Evolutionary conservation across 108 stramenopile genomes (phyloP).

Genomic region (Fistulifera pelliculosa): DNA sequence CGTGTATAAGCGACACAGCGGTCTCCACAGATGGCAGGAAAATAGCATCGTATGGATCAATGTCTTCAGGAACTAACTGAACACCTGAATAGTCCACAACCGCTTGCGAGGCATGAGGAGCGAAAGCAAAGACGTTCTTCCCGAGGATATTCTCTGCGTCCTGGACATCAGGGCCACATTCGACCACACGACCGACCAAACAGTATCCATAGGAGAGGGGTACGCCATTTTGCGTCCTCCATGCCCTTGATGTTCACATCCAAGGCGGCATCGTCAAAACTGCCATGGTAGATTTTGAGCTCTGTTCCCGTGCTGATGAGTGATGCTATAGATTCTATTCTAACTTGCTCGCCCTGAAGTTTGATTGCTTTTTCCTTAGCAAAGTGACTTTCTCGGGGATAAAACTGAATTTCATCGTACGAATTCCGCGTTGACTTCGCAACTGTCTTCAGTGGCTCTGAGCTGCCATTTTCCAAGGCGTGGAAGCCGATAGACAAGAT

Average conservation of each 20-base stretch:
- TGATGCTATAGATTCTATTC: conserved; percentile 62
- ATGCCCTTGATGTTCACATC: conserved; percentile 86
- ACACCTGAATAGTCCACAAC: conserved; percentile 52
- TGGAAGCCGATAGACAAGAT: conserved; percentile 61
- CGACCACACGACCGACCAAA: conserved; percentile 64
- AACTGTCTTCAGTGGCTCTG: background rate
- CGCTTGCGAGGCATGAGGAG: conserved; percentile 76
- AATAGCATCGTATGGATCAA: conserved; percentile 80
- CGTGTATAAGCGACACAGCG: conserved; percentile 84
- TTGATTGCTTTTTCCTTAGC: conserved; percentile 17
- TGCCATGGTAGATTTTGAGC: conserved; percentile 84
- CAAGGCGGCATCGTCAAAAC: conserved; percentile 65
- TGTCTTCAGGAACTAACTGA: conserved; percentile 78
- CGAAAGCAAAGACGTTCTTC: conserved; percentile 72
- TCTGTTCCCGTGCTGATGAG: conserved; percentile 90
- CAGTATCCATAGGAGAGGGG: conserved; percentile 86
- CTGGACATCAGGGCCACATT: conserved; percentile 55
- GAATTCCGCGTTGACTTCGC: background rate
- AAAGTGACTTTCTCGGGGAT: conserved; percentile 51
- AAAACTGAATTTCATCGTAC: conserved; percentile 56
- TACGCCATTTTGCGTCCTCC: conserved; percentile 77
- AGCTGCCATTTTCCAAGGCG: conserved; percentile 18
- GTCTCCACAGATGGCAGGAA: conserved; percentile 94
- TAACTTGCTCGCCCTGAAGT: conserved; percentile 48
- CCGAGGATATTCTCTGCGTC: conserved; percentile 47